Evolutionary conservation across 2,329 filamentous ascomycete genomes (phyloP).

Genomic region (Massarina eburnea): DNA sequence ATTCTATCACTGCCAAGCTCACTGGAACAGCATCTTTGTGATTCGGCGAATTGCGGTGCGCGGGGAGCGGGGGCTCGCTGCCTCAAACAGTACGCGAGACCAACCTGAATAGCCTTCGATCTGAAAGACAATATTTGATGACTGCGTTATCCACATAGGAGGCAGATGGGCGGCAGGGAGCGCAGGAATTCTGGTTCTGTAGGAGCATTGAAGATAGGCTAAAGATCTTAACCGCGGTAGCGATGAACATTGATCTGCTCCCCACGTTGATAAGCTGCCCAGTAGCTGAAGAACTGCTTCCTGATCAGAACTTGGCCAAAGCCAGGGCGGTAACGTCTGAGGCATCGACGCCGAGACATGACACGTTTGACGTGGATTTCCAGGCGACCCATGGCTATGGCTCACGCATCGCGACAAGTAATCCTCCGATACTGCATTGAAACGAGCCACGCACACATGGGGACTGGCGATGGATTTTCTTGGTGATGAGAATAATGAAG

Average conservation of each 20-base stretch:
- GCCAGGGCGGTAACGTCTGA: not conserved
- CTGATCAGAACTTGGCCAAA: not conserved
- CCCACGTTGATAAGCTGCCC: too few species aligned
- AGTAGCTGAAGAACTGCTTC: not conserved
- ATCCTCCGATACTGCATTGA: constrained; percentile 18
- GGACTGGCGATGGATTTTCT: not conserved
- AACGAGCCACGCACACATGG: constrained; percentile 5
- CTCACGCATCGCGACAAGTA: constrained; percentile 9
- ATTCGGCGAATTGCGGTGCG: constrained; percentile 7
- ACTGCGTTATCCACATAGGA: not conserved
- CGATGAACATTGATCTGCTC: too few species aligned
- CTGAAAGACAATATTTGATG: not conserved
- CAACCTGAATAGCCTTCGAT: constrained; percentile 8
- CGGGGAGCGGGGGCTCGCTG: constrained; percentile 3
- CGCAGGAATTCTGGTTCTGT: not conserved
- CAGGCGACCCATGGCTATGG: constrained; percentile 2
- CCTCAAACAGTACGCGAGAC: constrained; percentile 13
- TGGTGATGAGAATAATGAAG: not conserved
- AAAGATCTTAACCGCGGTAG: not conserved
- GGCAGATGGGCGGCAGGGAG: not conserved
- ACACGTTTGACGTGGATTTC: constrained; percentile 11
- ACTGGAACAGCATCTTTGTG: not conserved
- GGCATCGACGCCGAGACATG: not conserved
- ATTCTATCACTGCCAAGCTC: not conserved
- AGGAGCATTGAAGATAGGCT: not conserved